Percentiles rank a stretch among this genome's conserved stretches.
phyloP scores from a whole-genome alignment of 2,329 filamentous ascomycete genomes.

The Knufia fluminis region DNA sequence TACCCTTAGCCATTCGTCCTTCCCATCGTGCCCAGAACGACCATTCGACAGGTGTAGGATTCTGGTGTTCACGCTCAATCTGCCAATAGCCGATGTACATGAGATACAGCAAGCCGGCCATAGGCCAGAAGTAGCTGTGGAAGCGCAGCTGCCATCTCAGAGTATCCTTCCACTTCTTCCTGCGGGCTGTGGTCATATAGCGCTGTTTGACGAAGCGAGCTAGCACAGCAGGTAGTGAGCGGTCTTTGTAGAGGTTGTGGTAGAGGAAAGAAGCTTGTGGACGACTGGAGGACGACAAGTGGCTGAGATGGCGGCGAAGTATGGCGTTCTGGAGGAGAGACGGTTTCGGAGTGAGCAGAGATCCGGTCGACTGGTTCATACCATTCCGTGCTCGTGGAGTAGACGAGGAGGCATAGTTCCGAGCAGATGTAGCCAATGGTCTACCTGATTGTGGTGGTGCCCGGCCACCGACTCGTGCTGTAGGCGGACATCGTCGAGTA shows the following conservation, averaged over 20 bases:
- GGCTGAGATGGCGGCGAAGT: not conserved
- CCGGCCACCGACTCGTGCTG: not conserved
- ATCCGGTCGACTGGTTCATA: not conserved
- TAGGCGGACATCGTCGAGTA: not conserved
- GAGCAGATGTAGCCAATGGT: not conserved
- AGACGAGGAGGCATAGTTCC: not conserved
- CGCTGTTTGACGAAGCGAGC: slow-evolving; percentile 51
- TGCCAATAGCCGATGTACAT: slow-evolving; percentile 60
- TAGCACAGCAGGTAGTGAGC: slow-evolving; percentile 42
- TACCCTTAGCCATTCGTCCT: slow-evolving; percentile 54
- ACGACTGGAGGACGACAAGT: slow-evolving; percentile 40
- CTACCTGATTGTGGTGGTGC: not conserved
- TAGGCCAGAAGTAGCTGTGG: slow-evolving; percentile 62
- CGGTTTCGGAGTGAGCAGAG: not conserved
- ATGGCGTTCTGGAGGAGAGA: not conserved
- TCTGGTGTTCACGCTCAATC: slow-evolving; percentile 64
- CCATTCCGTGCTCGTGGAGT: not conserved
- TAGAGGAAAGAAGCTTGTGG: slow-evolving; percentile 48
- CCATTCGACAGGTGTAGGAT: slow-evolving; percentile 80
- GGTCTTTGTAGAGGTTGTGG: slow-evolving; percentile 55
- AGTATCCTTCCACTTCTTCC: slow-evolving; percentile 47
- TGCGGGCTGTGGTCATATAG: slow-evolving; percentile 67
- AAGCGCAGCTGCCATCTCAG: slow-evolving; percentile 62
- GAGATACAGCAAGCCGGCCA: slow-evolving; percentile 50
- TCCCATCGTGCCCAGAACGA: slow-evolving; percentile 58